Conservation (phyloP, 2,329 filamentous ascomycete species). For the Podosphaera leucotricha region DNA sequence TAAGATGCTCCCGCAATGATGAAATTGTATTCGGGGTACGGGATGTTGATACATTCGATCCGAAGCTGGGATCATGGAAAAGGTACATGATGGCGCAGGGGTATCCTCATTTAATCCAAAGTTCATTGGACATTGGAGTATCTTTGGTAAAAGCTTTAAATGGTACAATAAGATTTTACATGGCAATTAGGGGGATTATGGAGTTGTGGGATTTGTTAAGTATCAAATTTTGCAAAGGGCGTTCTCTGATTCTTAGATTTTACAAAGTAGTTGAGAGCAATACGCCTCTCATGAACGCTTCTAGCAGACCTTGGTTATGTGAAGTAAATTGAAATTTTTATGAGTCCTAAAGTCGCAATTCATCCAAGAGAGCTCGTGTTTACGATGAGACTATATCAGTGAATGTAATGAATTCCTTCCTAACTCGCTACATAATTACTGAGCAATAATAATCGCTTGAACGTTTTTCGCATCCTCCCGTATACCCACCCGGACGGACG, state of each 20-base stretch:
- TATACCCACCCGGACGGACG: too few relatives aligned
- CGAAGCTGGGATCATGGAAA: not conserved
- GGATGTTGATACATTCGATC: slow-evolving; percentile 2
- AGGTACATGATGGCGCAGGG: not conserved
- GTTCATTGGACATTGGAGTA: not conserved
- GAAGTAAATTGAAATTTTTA: too few relatives aligned
- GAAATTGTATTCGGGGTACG: slow-evolving; percentile 5
- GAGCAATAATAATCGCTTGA: too few relatives aligned
- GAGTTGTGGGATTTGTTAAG: not conserved
- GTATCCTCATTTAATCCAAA: not conserved
- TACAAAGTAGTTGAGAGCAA: not conserved
- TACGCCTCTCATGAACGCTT: too few relatives aligned
- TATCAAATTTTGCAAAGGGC: not conserved
- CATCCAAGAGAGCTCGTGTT: too few relatives aligned
- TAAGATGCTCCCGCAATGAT: slow-evolving; percentile 39
- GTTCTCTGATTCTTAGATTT: not conserved
- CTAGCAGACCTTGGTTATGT: too few relatives aligned
- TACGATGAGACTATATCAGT: too few relatives aligned
- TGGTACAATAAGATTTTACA: not conserved
- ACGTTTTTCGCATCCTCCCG: too few relatives aligned
- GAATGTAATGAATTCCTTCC: too few relatives aligned
- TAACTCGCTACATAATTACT: too few relatives aligned
- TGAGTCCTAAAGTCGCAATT: too few relatives aligned
- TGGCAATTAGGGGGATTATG: not conserved
- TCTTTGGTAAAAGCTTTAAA: not conserved